Percentiles rank a stretch among this genome's conserved stretches.
Conservation (phyloP, 306 rosid species). For the Echinosophora koreensis region DNA sequence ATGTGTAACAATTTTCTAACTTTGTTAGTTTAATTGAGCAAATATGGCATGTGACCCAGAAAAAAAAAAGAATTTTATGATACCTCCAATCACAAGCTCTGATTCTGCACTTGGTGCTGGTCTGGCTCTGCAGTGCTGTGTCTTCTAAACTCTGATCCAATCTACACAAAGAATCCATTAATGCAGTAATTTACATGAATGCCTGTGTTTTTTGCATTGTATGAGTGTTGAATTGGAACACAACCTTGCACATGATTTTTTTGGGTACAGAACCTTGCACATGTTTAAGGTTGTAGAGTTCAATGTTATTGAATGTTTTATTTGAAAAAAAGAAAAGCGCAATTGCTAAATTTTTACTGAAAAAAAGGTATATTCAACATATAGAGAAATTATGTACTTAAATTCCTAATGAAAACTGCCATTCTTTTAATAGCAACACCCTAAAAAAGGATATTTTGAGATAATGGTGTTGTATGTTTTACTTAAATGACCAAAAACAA, state of each 20-base stretch:
- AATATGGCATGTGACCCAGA: constrained; percentile 28
- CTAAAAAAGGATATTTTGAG: neutral
- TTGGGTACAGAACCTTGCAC: neutral
- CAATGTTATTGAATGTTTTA: neutral
- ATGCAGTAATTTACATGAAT: constrained; percentile 20
- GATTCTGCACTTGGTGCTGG: constrained; percentile 44
- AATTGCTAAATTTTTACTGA: too few species aligned
- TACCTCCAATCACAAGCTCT: constrained; percentile 59
- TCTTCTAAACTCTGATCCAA: constrained; percentile 48
- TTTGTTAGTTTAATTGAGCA: constrained; percentile 28
- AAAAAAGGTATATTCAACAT: too few species aligned
- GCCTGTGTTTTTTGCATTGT: neutral
- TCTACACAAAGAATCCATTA: constrained; percentile 40
- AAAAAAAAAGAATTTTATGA: neutral
- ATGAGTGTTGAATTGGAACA: constrained; percentile 22
- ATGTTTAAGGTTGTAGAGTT: constrained; percentile 35
- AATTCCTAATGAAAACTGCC: too few species aligned
- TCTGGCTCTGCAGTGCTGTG: constrained; percentile 28
- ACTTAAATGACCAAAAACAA: neutral
- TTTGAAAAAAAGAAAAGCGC: too few species aligned
- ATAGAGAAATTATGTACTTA: too few species aligned
- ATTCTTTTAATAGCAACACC: too few species aligned
- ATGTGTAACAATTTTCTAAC: constrained; percentile 32
- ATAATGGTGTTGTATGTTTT: neutral
- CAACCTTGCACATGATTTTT: neutral